Evolutionary conservation across 2,329 filamentous ascomycete species (phyloP).

Genomic region (Sphaerulina vaccinii): DNA sequence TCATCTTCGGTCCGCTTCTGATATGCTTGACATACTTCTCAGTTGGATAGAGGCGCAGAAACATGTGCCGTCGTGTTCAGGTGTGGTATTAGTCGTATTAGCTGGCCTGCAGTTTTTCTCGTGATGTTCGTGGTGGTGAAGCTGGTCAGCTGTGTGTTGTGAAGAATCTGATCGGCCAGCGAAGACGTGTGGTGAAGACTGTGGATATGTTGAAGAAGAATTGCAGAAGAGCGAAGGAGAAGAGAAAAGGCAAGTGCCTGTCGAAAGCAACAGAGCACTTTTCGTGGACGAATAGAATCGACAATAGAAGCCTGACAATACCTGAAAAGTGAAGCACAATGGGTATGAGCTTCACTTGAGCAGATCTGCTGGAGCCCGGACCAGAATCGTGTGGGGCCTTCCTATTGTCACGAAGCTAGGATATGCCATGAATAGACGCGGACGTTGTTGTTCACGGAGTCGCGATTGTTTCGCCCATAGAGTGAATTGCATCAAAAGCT

Average conservation of each 20-base stretch:
- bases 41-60: constrained; percentile 38
- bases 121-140: constrained; percentile 1
- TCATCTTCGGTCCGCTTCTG: not conserved
- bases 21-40: constrained; percentile 34
- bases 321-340: constrained; percentile 27
- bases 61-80: constrained; percentile 34
- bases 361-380: constrained; percentile 17
- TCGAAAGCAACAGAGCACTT: constrained; percentile 34
- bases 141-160: constrained; percentile 3
- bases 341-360: constrained; percentile 22
- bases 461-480: constrained; percentile 9
- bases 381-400: constrained; percentile 18
- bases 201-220: constrained; percentile 19
- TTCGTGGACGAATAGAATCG: constrained; percentile 33
- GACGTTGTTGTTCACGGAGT: constrained; percentile 9
- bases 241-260: constrained; percentile 29
- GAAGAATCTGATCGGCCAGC: constrained; percentile 26
- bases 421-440: constrained; percentile 28
- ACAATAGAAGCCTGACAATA: constrained; percentile 43
- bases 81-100: constrained; percentile 14
- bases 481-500: constrained; percentile 4
- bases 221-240: constrained; percentile 12
- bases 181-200: constrained; percentile 18
- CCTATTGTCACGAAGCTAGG: constrained; percentile 31
- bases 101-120: constrained; percentile 34